These are phyloP conservation scores for Hysterium pulicare DNA, from an alignment of 2,329 filamentous ascomycete genomes.

Conservation along the genomic window DNA sequence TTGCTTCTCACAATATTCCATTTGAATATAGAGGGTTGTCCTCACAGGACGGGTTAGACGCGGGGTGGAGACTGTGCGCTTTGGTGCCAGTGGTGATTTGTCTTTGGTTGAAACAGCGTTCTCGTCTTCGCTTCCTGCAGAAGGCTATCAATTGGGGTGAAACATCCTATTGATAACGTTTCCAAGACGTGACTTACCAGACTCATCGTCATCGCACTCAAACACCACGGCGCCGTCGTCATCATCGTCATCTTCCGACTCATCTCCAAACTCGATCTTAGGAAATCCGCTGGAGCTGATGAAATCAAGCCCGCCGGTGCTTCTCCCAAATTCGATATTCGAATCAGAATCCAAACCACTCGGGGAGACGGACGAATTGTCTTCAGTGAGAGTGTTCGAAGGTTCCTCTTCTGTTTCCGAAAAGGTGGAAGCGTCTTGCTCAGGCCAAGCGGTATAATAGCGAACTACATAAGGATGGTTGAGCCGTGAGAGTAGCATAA, in stretches of 20 bases:
- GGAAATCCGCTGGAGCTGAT: conserved; percentile 82
- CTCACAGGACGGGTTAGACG: conserved; percentile 52
- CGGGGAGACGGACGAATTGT: conserved; percentile 22
- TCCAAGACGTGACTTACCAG: conserved; percentile 17
- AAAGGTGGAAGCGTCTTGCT: conserved; percentile 58
- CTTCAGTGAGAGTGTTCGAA: conserved; percentile 23
- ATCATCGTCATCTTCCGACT: conserved; percentile 35
- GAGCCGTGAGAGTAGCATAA: conserved; percentile 83
- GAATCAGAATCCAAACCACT: conserved; percentile 16
- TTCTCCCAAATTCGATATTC: conserved; percentile 58
- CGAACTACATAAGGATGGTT: conserved; percentile 86
- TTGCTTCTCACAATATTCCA: conserved; percentile 96
- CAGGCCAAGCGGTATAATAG: conserved; percentile 94
- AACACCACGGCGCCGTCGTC: conserved; percentile 31
- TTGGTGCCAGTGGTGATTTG: conserved; percentile 32
- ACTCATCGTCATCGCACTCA: conserved; percentile 37
- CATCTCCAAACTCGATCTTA: conserved; percentile 70
- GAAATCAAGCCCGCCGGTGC: conserved; percentile 78
- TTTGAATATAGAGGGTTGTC: conserved; percentile 90
- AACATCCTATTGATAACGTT: not conserved
- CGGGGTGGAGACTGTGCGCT: conserved; percentile 45
- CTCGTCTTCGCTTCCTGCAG: conserved; percentile 48
- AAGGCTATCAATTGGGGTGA: conserved; percentile 22
- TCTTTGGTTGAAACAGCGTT: conserved; percentile 24
- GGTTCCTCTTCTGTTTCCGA: conserved; percentile 32